A percentile compares a stretch with the other conserved stretches of the same genome.
Evolutionary conservation across 495 filamentous ascomycete species (phyloP).

Genomic region (Penicillium simplicissimum): DNA sequence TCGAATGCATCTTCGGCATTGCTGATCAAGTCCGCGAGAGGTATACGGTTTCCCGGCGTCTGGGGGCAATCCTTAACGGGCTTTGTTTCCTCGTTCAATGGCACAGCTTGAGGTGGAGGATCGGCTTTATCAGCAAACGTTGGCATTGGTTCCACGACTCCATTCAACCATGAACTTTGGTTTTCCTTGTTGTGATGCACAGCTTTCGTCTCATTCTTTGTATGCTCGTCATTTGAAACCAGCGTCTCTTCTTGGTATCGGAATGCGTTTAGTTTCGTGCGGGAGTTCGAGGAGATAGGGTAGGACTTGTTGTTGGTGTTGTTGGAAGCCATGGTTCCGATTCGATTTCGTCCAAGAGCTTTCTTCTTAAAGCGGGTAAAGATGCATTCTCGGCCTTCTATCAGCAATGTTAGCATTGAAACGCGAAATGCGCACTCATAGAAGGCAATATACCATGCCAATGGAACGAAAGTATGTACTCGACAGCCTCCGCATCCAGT

Average conservation of each 20-base stretch:
- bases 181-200: constrained; percentile 42
- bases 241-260: constrained; percentile 43
- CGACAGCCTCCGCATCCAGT: not conserved
- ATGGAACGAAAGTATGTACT: constrained; percentile 6
- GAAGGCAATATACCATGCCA: not conserved
- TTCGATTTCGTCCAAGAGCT: constrained; percentile 15
- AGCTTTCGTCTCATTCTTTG: constrained; percentile 26
- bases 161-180: constrained; percentile 43
- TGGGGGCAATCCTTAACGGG: constrained; percentile 55
- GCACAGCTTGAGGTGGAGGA: constrained; percentile 12
- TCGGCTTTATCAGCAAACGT: constrained; percentile 28
- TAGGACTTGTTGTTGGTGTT: constrained; percentile 20
- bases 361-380: constrained; percentile 24
- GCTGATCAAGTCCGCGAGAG: constrained; percentile 79
- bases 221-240: constrained; percentile 33
- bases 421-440: not conserved
- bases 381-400: constrained; percentile 28
- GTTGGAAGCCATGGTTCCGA: constrained; percentile 31
- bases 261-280: constrained; percentile 60
- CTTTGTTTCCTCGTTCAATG: constrained; percentile 31
- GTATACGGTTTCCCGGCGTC: constrained; percentile 73
- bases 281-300: constrained; percentile 54
- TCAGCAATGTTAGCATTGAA: constrained; percentile 22
- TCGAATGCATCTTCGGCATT: constrained; percentile 61
- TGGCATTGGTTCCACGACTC: constrained; percentile 37